Conservation (phyloP, 768 basidiomycete species). For the Cyathus striatus region DNA sequence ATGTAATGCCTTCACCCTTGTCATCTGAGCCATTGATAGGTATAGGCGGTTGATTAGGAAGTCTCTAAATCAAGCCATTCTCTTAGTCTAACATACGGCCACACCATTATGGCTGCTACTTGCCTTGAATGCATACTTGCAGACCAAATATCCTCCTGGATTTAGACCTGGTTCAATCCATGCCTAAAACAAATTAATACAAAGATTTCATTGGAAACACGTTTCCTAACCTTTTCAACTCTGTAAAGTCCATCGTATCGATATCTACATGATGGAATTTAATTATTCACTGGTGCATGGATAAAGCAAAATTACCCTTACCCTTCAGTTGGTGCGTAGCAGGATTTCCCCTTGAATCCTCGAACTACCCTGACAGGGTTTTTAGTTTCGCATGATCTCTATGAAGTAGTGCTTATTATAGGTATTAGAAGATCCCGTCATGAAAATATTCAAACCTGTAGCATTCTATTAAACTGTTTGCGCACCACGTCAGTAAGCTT, state of each 20-base stretch:
- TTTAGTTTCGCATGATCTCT: conserved; percentile 75
- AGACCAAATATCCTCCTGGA: conserved; percentile 67
- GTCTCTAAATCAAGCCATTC: no score
- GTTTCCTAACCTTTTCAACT: conserved; percentile 59
- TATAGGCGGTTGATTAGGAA: conserved; percentile 38
- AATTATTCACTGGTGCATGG: background rate
- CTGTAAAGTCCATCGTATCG: conserved; percentile 88
- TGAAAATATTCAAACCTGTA: conserved; percentile 40
- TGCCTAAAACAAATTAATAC: conserved; percentile 32
- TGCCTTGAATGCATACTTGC: conserved; percentile 83
- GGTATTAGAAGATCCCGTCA: background rate
- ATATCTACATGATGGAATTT: conserved; percentile 47
- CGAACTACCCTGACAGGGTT: conserved; percentile 86
- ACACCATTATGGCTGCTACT: conserved; percentile 7
- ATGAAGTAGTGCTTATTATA: background rate
- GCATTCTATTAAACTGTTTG: conserved; percentile 56
- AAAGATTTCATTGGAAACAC: background rate
- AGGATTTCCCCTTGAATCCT: conserved; percentile 70
- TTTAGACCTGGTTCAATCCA: conserved; percentile 76
- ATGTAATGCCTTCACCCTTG: background rate
- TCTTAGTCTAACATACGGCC: no score
- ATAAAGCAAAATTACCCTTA: conserved; percentile 18
- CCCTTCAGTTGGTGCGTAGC: conserved; percentile 80
- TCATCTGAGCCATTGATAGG: background rate
- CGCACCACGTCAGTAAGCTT: background rate